Evolutionary conservation across 108 stramenopile genomes (phyloP).

Genomic region (Nitzschia inconspicua): DNA sequence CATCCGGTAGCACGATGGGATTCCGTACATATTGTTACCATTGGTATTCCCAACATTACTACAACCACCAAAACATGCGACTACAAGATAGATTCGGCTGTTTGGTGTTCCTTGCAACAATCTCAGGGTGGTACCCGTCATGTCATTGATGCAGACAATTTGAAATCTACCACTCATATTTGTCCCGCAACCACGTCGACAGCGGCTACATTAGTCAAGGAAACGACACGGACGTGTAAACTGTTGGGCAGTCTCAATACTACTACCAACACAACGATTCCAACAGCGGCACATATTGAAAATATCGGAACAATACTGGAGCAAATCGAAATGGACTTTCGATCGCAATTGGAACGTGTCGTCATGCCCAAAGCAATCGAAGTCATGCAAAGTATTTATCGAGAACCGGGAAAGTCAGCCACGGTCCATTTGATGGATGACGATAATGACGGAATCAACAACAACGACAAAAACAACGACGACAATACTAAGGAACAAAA

Average conservation of each 20-base stretch:
- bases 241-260: not conserved
- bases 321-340: slow-evolving; percentile 88
- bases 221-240: slow-evolving; percentile 6
- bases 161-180: not conserved
- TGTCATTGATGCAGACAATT: not conserved
- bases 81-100: slow-evolving; percentile 78
- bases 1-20: slow-evolving; percentile 61
- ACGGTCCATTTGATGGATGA: slow-evolving; percentile 21
- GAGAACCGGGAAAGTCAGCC: slow-evolving; percentile 14
- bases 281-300: slow-evolving; percentile 60
- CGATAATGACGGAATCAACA: slow-evolving; percentile 5
- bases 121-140: not conserved
- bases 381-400: slow-evolving; percentile 71
- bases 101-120: slow-evolving; percentile 24
- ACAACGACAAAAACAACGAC: not conserved
- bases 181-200: not conserved
- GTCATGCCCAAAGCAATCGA: slow-evolving; percentile 88
- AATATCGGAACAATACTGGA: slow-evolving; percentile 95
- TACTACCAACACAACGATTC: slow-evolving; percentile 12
- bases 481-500: not conserved
- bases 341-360: slow-evolving; percentile 74
- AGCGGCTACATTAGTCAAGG: slow-evolving; percentile 3
- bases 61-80: slow-evolving; percentile 18
- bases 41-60: slow-evolving; percentile 31
- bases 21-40: slow-evolving; percentile 87